Conservation (phyloP, 2,329 filamentous ascomycete species). For the Penicillium brasilianum region DNA sequence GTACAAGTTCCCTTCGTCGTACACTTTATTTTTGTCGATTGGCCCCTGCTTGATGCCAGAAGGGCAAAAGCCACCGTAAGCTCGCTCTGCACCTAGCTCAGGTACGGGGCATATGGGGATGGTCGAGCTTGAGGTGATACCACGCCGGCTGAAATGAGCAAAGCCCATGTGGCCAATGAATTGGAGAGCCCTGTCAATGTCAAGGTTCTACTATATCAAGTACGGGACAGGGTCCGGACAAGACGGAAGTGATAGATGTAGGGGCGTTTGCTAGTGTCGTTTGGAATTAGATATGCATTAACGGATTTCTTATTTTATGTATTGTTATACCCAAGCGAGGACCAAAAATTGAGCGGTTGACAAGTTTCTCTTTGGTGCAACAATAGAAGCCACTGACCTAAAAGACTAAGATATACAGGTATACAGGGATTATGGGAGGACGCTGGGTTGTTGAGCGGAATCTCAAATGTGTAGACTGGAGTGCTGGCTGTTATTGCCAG, state of each 20-base stretch:
- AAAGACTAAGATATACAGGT: too few species aligned
- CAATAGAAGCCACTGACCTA: too few species aligned
- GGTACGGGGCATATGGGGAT: conserved; percentile 7
- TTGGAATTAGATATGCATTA: neutral
- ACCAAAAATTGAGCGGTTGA: too few species aligned
- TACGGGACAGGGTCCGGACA: neutral
- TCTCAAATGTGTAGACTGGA: too few species aligned
- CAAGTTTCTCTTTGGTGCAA: too few species aligned
- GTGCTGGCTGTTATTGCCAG: too few species aligned
- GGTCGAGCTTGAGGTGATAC: conserved; percentile 15
- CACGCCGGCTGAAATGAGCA: conserved; percentile 16
- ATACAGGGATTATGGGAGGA: too few species aligned
- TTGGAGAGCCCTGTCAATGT: conserved; percentile 3
- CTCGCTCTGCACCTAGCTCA: conserved; percentile 7
- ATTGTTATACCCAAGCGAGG: too few species aligned
- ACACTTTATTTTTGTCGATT: conserved; percentile 1
- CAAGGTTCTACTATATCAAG: neutral
- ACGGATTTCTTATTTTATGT: neutral
- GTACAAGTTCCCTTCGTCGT: conserved; percentile 1
- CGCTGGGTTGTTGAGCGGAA: too few species aligned
- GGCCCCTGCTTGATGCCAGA: neutral
- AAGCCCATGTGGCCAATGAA: conserved; percentile 12
- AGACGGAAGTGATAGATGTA: too few species aligned
- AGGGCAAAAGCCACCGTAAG: conserved; percentile 1
- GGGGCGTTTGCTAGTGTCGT: too few species aligned